A percentile compares a stretch with the other conserved stretches of the same genome.
Evolutionary conservation across 768 basidiomycete genomes (phyloP).

Genomic region (Phanerodontia chrysosporium): DNA sequence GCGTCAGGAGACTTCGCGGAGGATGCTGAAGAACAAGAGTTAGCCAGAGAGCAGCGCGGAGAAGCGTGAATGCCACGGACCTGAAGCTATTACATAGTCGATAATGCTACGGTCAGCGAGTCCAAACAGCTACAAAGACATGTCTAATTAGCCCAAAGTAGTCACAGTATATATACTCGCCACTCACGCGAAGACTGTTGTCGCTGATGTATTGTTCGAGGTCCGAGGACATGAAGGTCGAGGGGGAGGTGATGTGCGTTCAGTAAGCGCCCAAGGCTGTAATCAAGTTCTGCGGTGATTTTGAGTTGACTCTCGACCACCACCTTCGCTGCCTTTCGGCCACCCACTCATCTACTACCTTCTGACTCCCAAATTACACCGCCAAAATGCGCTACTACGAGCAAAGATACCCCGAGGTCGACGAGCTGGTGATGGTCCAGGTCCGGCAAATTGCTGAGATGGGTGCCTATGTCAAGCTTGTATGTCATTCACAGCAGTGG

Average conservation of each 20-base stretch:
- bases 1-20: slow-evolving; percentile 77
- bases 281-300: neutral
- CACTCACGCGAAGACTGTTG: slow-evolving; percentile 63
- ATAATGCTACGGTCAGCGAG: slow-evolving; percentile 80
- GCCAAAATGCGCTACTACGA: slow-evolving; percentile 84
- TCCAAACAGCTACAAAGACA: slow-evolving; percentile 63
- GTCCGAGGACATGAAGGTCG: slow-evolving; percentile 50
- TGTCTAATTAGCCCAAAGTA: neutral
- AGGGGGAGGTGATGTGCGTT: neutral
- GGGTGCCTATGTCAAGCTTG: slow-evolving; percentile 98
- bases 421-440: slow-evolving; percentile 99
- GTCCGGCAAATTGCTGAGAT: slow-evolving; percentile 99
- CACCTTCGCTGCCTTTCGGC: neutral
- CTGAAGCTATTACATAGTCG: slow-evolving; percentile 85
- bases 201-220: slow-evolving; percentile 75
- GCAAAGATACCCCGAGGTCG: slow-evolving; percentile 91
- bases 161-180: neutral
- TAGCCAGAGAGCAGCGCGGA: neutral
- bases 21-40: slow-evolving; percentile 46
- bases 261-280: neutral
- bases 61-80: slow-evolving; percentile 30
- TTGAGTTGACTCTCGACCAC: slow-evolving; percentile 5
- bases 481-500: slow-evolving; percentile 35
- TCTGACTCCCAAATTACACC: neutral
- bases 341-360: neutral